Percentiles rank a stretch among this genome's conserved stretches.
Conservation (phyloP, 1,284 basidiomycete species). For the Trichosporon asahii region DNA sequence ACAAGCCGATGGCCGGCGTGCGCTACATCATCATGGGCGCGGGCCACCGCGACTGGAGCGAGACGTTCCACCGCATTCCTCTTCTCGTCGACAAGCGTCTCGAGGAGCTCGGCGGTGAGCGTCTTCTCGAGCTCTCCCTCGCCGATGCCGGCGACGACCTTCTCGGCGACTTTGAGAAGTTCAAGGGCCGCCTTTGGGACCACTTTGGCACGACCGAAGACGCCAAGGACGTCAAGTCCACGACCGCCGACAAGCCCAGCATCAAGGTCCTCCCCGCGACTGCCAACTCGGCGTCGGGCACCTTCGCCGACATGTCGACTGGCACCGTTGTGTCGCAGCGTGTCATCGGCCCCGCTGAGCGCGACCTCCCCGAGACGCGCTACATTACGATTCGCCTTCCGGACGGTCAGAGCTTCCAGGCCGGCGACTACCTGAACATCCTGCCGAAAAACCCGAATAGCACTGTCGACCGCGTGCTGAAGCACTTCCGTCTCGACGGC, state of each 20-base stretch:
- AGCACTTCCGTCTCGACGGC: constrained; percentile 52
- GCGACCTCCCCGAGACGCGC: not conserved
- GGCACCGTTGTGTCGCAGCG: not conserved
- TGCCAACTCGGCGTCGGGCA: constrained; percentile 4
- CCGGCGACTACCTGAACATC: constrained; percentile 57
- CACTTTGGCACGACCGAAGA: constrained; percentile 5
- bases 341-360: not conserved
- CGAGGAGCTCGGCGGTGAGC: constrained; percentile 50
- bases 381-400: constrained; percentile 55
- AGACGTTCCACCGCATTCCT: constrained; percentile 58
- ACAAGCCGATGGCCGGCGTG: constrained; percentile 41
- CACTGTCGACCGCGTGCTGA: constrained; percentile 52
- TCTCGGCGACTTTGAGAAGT: constrained; percentile 11
- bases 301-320: not conserved
- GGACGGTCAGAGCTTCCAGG: constrained; percentile 47
- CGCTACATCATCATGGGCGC: constrained; percentile 58
- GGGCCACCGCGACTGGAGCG: constrained; percentile 58
- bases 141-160: constrained; percentile 9
- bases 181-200: constrained; percentile 3
- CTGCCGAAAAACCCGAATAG: constrained; percentile 16
- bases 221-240: not conserved
- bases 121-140: constrained; percentile 34
- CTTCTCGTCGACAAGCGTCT: constrained; percentile 53
- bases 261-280: constrained; percentile 8
- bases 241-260: not conserved